Base-by-base conservation (phyloP, 2,329 filamentous ascomycete genomes). In the Talaromyces sp. region DNA sequence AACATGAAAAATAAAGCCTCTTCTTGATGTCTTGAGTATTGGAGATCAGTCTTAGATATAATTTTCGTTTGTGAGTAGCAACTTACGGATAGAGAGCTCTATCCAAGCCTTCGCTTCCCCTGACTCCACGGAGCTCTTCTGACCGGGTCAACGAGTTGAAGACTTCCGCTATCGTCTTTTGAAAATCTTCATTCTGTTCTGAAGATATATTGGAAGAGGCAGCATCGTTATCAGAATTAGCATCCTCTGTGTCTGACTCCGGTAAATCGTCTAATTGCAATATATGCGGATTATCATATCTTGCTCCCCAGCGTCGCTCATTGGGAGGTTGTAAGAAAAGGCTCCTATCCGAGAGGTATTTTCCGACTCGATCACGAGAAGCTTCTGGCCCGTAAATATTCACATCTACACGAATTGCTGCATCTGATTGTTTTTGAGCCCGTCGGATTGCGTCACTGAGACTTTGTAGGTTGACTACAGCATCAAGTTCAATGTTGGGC, bases 231-330 rank as follows among this genome's bases (percentile, higher is more conserved):
- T 54, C 19, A 13, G 45, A n/a, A 15, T 31, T 15, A 8, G 25
- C 15, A 31, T 39, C 47, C 17, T 62, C 60, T 39, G 47, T 54
- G n/a, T 61, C 58, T 31, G 60, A 62, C 8, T 22, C 60, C 25
- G 15, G 47, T 17, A 39, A 13, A 39, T 11, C 60, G 22, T 61
- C 59, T 27, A 61, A 27, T 25, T 31, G 43, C 7, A 61, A 45
- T 41, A 63, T 63, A 41, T 63, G 49, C 15, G 49, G 61, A 45
- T 63, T 54, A 57, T 63, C 47, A 57, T 63, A 63, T 54, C n/a
- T 45, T n/a, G 49, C 37, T 22, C 27, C 61, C 22, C 10, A n/a
- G n/a, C 61, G 47, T 17, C 25, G 37, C 37, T 56, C 49, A n/a
- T 63, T 50, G n/a, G 61, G 61, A 39, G 27, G 22, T 17, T 63